Conservation (phyloP, 2,329 filamentous ascomycete genomes). For the Pseudocercospora pini-densiflorae region DNA sequence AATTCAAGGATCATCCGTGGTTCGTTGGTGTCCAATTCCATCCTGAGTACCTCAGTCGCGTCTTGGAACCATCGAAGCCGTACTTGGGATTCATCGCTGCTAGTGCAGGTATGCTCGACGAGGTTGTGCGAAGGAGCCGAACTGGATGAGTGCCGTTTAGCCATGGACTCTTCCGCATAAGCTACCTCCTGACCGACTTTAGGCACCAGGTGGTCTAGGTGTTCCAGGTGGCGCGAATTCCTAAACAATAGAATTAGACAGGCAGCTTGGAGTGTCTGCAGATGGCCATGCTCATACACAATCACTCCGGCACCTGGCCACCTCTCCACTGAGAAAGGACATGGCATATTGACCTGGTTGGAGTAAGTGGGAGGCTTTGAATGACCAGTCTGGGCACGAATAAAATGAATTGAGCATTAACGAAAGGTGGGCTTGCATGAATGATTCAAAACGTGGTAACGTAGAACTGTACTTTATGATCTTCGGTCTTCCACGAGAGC, state of each 20-base stretch:
- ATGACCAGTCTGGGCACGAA: not conserved
- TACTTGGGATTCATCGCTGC: constrained; percentile 88
- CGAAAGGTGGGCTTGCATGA: not conserved
- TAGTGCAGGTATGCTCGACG: constrained; percentile 67
- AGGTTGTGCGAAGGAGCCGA: constrained; percentile 41
- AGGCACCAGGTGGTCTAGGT: not conserved
- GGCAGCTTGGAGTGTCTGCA: not conserved
- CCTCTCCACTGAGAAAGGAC: not conserved
- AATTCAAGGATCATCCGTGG: constrained; percentile 81
- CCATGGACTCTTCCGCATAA: not conserved
- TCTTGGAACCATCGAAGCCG: constrained; percentile 73
- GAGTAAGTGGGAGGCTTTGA: not conserved
- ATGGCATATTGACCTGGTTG: not conserved
- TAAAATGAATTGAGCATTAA: not conserved
- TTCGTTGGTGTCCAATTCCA: constrained; percentile 89
- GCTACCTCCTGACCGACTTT: not conserved
- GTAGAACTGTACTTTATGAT: not conserved
- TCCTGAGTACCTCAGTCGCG: constrained; percentile 80
- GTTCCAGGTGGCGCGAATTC: not conserved
- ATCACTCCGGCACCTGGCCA: not conserved
- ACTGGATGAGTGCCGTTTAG: not conserved
- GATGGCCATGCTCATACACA: not conserved
- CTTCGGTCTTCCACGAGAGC: not conserved
- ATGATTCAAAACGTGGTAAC: not conserved
- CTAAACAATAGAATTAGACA: not conserved